A percentile compares a stretch with the other conserved stretches of the same genome.
Conservation (phyloP, 805 yeast genomes). For the Candida tallmaniae region DNA sequence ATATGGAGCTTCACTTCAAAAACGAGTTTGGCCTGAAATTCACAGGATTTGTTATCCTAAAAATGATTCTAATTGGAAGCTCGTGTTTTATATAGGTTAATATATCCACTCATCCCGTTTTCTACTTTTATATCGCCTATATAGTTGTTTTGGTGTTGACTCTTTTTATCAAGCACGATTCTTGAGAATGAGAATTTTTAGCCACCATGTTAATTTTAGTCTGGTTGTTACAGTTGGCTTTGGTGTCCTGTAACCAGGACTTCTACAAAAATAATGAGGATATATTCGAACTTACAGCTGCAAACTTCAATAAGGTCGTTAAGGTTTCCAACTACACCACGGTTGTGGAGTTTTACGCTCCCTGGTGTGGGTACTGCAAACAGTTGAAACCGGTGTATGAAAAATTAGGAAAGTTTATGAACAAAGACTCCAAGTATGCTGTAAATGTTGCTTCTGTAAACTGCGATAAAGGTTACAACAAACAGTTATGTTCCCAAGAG, state of each 20-base stretch:
- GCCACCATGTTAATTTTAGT: slow-evolving; percentile 5
- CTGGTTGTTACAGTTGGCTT: slow-evolving; percentile 2
- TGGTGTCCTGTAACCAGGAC: slow-evolving; percentile 5
- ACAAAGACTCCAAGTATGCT: slow-evolving; percentile 42
- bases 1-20: too few relatives aligned
- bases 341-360: slow-evolving; percentile 87
- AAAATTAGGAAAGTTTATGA: slow-evolving; percentile 58
- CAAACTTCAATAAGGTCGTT: slow-evolving; percentile 63
- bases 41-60: too few relatives aligned
- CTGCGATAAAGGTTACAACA: slow-evolving; percentile 70
- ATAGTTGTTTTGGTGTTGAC: too few relatives aligned
- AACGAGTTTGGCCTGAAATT: too few relatives aligned
- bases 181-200: too few relatives aligned
- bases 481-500: slow-evolving; percentile 62
- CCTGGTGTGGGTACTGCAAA: slow-evolving; percentile 97
- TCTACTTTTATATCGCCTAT: too few relatives aligned
- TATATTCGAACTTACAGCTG: slow-evolving; percentile 52
- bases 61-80: too few relatives aligned
- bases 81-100: too few relatives aligned
- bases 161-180: too few relatives aligned
- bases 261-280: slow-evolving; percentile 36
- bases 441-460: slow-evolving; percentile 77
- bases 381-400: slow-evolving; percentile 59
- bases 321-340: slow-evolving; percentile 71
- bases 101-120: too few relatives aligned